Evolutionary conservation across 306 rosid genomes (phyloP).

Genomic region (Geum urbanum): DNA sequence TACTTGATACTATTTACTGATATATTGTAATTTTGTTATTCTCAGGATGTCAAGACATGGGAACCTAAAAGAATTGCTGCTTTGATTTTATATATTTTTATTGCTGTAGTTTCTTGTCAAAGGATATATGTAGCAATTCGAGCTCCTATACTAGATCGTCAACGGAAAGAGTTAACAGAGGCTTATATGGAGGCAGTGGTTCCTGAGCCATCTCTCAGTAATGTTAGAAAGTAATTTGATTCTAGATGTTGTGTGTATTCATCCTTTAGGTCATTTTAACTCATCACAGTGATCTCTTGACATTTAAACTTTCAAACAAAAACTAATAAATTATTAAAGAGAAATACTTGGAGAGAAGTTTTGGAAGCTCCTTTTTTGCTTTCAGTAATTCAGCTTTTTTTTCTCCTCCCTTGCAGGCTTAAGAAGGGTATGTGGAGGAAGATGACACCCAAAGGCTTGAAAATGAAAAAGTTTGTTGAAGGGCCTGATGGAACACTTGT

Average conservation of each 20-base stretch:
- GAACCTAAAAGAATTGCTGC: constrained; percentile 68
- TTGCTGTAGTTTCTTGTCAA: constrained; percentile 52
- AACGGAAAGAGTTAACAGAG: constrained; percentile 64
- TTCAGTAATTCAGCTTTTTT: constrained; percentile 18
- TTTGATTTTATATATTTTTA: constrained; percentile 52
- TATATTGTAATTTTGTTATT: constrained; percentile 22
- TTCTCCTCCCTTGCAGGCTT: constrained; percentile 47
- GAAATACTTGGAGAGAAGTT: background rate
- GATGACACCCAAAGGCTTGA: constrained; percentile 81
- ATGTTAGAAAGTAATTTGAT: constrained; percentile 56
- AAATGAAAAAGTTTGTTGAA: constrained; percentile 76
- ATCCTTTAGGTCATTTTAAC: background rate
- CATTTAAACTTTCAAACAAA: background rate
- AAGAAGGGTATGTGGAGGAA: constrained; percentile 89
- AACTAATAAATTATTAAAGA: background rate
- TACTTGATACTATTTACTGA: constrained; percentile 19
- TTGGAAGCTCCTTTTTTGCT: background rate
- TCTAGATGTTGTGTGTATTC: constrained; percentile 7
- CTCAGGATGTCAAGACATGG: constrained; percentile 77
- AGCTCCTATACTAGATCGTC: constrained; percentile 54
- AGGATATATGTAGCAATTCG: constrained; percentile 53
- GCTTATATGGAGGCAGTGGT: constrained; percentile 94
- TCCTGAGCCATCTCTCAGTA: constrained; percentile 84
- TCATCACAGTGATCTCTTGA: background rate
- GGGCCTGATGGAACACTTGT: constrained; percentile 78